Percentiles rank a stretch among this genome's conserved stretches.
phyloP scores from a whole-genome alignment of 202 grass and related monocot species.

The Bolboschoenoplectus hybrid region DNA sequence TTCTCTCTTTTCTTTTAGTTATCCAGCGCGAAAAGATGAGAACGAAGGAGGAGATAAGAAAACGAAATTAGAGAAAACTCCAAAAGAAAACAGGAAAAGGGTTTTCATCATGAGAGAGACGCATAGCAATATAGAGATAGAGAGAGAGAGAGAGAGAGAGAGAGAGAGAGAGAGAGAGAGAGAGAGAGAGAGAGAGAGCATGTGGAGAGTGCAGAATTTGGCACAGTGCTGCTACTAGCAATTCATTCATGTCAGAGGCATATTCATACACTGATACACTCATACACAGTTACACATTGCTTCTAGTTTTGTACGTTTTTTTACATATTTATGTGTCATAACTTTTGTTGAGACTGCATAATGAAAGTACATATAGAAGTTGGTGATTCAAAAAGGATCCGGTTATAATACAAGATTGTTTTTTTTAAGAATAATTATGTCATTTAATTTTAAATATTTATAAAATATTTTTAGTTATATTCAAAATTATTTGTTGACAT shows the following conservation, averaged over 20 bases:
- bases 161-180: neutral
- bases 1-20: neutral
- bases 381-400: too few species aligned
- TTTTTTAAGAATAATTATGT: too few species aligned
- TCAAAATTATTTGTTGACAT: too few species aligned
- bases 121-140: neutral
- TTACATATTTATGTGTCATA: too few species aligned
- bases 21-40: slow-evolving; percentile 19
- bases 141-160: neutral
- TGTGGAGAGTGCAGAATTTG: slow-evolving; percentile 10
- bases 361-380: too few species aligned
- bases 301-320: neutral
- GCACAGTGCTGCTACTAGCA: neutral
- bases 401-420: too few species aligned
- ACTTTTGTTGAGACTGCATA: too few species aligned
- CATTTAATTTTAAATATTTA: too few species aligned
- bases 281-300: too few species aligned
- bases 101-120: slow-evolving; percentile 15
- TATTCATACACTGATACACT: neutral
- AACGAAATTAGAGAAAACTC: slow-evolving; percentile 18
- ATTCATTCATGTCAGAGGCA: neutral
- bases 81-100: slow-evolving; percentile 23
- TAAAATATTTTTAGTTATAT: too few species aligned
- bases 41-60: slow-evolving; percentile 15
- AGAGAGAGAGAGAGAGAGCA: neutral